phyloP scores from a whole-genome alignment of 2,329 filamentous ascomycete genomes.

The Fusarium sambucinum region DNA sequence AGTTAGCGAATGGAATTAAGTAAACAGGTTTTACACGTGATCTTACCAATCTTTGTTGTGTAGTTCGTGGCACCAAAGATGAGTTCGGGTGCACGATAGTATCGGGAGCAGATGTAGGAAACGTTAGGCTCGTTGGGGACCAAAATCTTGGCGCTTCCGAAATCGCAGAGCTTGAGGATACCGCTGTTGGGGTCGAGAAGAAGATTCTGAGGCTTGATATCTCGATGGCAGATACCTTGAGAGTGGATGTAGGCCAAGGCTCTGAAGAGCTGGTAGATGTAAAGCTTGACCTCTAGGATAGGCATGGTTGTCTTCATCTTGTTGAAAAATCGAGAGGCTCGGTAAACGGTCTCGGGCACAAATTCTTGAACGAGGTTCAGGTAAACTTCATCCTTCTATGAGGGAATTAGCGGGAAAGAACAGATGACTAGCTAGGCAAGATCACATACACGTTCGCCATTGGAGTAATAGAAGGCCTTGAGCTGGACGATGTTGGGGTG shows the following conservation, averaged over 20 bases:
- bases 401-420: slow-evolving; percentile 31
- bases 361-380: slow-evolving; percentile 98
- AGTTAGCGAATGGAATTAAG: slow-evolving; percentile 18
- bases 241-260: slow-evolving; percentile 99
- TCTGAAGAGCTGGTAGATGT: slow-evolving; percentile 99
- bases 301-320: slow-evolving; percentile 99
- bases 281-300: slow-evolving; percentile 97
- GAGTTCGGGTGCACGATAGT: slow-evolving; percentile 97
- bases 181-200: slow-evolving; percentile 91
- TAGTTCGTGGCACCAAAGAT: slow-evolving; percentile 99
- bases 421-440: background rate
- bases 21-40: background rate
- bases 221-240: slow-evolving; percentile 97
- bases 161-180: slow-evolving; percentile 97
- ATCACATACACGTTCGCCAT: slow-evolving; percentile 87
- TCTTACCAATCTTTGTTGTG: slow-evolving; percentile 98
- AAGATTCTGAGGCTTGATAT: slow-evolving; percentile 99
- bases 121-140: slow-evolving; percentile 99
- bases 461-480: slow-evolving; percentile 99
- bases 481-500: slow-evolving; percentile 99
- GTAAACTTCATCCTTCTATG: slow-evolving; percentile 96
- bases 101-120: slow-evolving; percentile 98
- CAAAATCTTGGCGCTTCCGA: slow-evolving; percentile 97
- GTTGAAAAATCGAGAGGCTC: slow-evolving; percentile 98
- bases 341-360: slow-evolving; percentile 97